Evolutionary conservation across 352 stramenopile species (phyloP).

Genomic region (Halophytophthora polymorphica): DNA sequence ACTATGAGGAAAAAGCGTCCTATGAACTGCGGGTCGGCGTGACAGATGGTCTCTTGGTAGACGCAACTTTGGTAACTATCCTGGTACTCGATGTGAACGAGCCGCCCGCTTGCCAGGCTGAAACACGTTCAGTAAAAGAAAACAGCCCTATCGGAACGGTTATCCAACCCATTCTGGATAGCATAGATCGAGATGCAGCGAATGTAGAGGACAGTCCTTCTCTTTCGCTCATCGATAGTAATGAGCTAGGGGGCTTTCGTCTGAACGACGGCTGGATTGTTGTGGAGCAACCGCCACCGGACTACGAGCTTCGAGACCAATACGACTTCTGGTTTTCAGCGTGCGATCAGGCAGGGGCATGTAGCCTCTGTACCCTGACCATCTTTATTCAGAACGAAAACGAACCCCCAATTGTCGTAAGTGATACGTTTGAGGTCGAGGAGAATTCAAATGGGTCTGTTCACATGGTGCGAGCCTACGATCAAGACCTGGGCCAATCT

Average conservation of each 20-base stretch:
- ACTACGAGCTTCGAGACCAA: conserved; percentile 13
- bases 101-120: conserved; percentile 10
- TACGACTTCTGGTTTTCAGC: conserved; percentile 15
- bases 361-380: conserved; percentile 12
- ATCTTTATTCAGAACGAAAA: conserved; percentile 19
- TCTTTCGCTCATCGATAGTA: conserved; percentile 7
- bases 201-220: conserved; percentile 4
- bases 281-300: background rate
- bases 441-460: conserved; percentile 35
- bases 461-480: conserved; percentile 30
- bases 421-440: conserved; percentile 18
- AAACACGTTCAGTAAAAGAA: conserved; percentile 16
- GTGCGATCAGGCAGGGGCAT: conserved; percentile 11
- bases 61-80: conserved; percentile 3
- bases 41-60: conserved; percentile 11
- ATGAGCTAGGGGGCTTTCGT: conserved; percentile 7
- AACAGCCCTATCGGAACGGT: conserved; percentile 16
- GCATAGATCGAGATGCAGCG: conserved; percentile 9
- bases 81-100: conserved; percentile 20
- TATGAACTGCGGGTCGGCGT: conserved; percentile 13
- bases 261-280: conserved; percentile 14
- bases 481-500: conserved; percentile 37
- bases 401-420: conserved; percentile 18
- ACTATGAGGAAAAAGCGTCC: conserved; percentile 13
- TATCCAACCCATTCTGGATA: conserved; percentile 10